phyloP scores from a whole-genome alignment of 2,329 filamentous ascomycete species.

The Alternaria panax region DNA sequence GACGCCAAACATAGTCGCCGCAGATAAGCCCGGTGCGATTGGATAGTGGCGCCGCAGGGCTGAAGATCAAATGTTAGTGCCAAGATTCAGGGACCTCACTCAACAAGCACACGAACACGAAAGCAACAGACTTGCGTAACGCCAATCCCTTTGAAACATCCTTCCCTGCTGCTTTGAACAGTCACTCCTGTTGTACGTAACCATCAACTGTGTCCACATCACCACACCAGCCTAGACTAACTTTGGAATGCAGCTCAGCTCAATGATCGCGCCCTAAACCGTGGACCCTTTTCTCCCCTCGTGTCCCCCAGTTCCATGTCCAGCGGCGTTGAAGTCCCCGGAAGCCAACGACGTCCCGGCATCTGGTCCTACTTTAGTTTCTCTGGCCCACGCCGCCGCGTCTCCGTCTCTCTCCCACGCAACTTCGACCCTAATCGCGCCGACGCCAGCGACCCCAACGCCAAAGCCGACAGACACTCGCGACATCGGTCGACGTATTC shows the following conservation, averaged over 20 bases:
- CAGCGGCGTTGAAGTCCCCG: constrained; percentile 58
- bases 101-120: constrained; percentile 29
- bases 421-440: constrained; percentile 39
- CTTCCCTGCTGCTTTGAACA: constrained; percentile 5
- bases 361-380: constrained; percentile 64
- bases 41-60: constrained; percentile 10
- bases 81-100: constrained; percentile 31
- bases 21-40: constrained; percentile 12
- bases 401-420: constrained; percentile 60
- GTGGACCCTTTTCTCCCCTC: constrained; percentile 29
- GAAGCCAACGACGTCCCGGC: constrained; percentile 54
- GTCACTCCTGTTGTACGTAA: constrained; percentile 20
- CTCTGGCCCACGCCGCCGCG: constrained; percentile 58
- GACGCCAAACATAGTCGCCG: constrained; percentile 9
- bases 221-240: constrained; percentile 23
- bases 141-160: constrained; percentile 14
- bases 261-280: constrained; percentile 31
- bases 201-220: constrained; percentile 1
- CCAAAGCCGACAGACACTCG: constrained; percentile 56
- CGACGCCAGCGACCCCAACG: constrained; percentile 54
- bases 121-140: constrained; percentile 26
- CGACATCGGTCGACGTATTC: constrained; percentile 45
- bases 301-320: constrained; percentile 57
- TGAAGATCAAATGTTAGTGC: constrained; percentile 20
- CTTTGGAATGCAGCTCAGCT: constrained; percentile 21